Conservation (phyloP, 768 basidiomycete genomes). For the Trametes cinnabarina region DNA sequence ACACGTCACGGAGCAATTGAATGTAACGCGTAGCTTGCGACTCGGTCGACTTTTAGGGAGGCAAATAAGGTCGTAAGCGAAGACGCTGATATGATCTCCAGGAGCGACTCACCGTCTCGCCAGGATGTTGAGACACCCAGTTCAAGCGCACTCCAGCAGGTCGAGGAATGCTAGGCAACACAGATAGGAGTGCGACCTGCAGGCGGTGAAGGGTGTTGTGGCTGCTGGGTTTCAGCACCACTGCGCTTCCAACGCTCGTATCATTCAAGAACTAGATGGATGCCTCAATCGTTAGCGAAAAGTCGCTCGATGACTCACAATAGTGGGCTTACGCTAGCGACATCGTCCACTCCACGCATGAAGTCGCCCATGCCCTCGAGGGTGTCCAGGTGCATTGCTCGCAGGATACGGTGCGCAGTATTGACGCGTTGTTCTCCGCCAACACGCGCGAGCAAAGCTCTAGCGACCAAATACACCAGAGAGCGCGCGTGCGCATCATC, state of each 20-base stretch:
- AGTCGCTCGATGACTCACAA: background rate
- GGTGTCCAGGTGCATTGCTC: conserved; percentile 44
- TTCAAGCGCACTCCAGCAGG: conserved; percentile 43
- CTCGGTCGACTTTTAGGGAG: background rate
- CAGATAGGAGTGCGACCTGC: conserved; percentile 54
- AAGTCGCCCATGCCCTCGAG: conserved; percentile 45
- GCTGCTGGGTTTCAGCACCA: conserved; percentile 61
- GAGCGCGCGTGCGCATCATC: conserved; percentile 50
- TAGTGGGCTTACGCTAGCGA: conserved; percentile 29
- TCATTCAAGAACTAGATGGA: conserved; percentile 45
- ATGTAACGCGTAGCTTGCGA: conserved; percentile 44
- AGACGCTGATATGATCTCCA: too few species aligned
- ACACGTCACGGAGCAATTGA: conserved; percentile 61
- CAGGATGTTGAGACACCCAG: conserved; percentile 45
- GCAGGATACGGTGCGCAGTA: conserved; percentile 48
- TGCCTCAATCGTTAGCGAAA: background rate
- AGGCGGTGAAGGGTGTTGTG: conserved; percentile 53
- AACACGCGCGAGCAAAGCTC: conserved; percentile 54
- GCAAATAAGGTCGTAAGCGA: background rate
- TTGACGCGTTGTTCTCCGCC: conserved; percentile 60
- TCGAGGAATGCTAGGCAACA: conserved; percentile 48
- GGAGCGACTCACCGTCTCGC: too few species aligned
- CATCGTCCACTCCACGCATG: conserved; percentile 27
- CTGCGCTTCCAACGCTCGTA: conserved; percentile 43
- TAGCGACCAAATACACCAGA: conserved; percentile 60